phyloP scores from a whole-genome alignment of 805 yeast genomes.

The Zygotorulaspora sp. region DNA sequence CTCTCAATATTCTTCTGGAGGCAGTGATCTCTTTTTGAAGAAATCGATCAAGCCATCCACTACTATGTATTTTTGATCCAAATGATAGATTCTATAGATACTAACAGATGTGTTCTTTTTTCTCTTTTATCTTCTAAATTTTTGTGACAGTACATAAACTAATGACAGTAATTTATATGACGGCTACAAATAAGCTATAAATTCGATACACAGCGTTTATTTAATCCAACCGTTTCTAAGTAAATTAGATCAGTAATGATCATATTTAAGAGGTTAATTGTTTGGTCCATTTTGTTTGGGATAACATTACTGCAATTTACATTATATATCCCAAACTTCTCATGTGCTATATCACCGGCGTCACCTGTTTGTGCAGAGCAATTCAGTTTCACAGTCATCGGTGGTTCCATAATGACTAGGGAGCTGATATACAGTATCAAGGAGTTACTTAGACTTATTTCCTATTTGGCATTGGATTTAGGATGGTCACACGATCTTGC shows the following conservation, averaged over 20 bases:
- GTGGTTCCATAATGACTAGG: slow-evolving; percentile 20
- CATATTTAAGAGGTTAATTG: slow-evolving; percentile 16
- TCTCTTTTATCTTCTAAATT: neutral
- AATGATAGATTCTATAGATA: too few species aligned
- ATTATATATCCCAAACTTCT: slow-evolving; percentile 25
- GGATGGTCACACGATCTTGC: slow-evolving; percentile 21
- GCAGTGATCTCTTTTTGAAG: slow-evolving; percentile 13
- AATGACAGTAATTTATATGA: neutral
- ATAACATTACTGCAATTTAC: slow-evolving; percentile 19
- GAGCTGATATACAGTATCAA: slow-evolving; percentile 25
- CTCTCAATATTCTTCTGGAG: slow-evolving; percentile 18
- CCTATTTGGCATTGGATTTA: slow-evolving; percentile 31
- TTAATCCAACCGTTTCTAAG: too few species aligned
- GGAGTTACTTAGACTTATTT: slow-evolving; percentile 27
- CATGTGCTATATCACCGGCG: slow-evolving; percentile 20
- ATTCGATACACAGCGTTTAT: too few species aligned
- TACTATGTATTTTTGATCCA: slow-evolving; percentile 24
- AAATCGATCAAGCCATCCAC: slow-evolving; percentile 24
- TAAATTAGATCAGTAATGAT: too few species aligned
- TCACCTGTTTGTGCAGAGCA: slow-evolving; percentile 30
- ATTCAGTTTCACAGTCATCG: slow-evolving; percentile 23
- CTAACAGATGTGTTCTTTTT: neutral
- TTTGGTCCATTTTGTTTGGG: slow-evolving; percentile 19
- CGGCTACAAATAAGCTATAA: neutral
- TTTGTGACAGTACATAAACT: slow-evolving; percentile 4